Conservation (phyloP, 495 filamentous ascomycete genomes). For the Talaromyces nanjingensis region DNA sequence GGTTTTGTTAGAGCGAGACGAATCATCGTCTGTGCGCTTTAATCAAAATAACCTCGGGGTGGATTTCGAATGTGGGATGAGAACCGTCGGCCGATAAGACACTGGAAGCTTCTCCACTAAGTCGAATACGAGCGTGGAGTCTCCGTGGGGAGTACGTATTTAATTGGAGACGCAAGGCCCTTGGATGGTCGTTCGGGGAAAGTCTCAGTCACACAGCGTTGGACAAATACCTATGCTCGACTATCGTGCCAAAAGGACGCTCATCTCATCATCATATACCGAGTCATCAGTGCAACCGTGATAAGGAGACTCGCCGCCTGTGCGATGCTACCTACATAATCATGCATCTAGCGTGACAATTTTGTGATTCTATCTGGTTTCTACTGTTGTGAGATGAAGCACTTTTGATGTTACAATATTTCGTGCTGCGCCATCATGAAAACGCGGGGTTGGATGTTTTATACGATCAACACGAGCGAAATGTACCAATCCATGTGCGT, state of each 20-base stretch:
- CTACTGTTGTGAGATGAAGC: background rate
- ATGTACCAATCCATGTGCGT: background rate
- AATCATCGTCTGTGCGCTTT: background rate
- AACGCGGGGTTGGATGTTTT: background rate
- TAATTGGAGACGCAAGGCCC: background rate
- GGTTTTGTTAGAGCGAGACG: background rate
- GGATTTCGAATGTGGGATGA: background rate
- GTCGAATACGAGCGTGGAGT: background rate
- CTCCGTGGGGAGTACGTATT: constrained; percentile 1
- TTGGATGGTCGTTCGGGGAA: background rate
- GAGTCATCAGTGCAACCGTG: background rate
- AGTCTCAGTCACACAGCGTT: background rate
- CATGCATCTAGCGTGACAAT: background rate
- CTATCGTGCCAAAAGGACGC: background rate
- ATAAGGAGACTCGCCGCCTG: background rate
- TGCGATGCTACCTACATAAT: background rate
- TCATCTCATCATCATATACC: background rate
- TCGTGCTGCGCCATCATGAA: constrained; percentile 1
- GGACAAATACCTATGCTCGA: background rate
- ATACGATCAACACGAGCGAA: background rate
- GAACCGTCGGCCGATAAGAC: background rate
- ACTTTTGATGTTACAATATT: background rate
- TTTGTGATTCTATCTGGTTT: background rate
- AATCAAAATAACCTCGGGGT: background rate
- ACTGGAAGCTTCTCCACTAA: background rate